These are phyloP conservation scores for Ensete glaucum DNA, from an alignment of 176 grass and related monocot genomes.

Conservation along the genomic window DNA sequence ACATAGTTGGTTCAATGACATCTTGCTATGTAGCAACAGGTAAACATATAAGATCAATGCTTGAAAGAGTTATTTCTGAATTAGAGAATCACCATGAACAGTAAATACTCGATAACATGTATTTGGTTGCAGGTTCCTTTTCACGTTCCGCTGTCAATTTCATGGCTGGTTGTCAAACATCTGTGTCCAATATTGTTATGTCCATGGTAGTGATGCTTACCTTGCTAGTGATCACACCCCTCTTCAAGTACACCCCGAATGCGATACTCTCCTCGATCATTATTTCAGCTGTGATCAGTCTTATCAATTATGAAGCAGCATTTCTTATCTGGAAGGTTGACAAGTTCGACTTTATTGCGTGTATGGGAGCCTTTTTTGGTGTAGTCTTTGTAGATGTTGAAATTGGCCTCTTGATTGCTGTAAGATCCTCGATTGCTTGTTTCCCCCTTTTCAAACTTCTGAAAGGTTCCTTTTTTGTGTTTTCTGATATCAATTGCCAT, in stretches of 20 bases:
- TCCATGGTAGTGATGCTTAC: slow-evolving; percentile 76
- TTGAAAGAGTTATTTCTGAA: not conserved
- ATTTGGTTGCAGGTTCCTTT: slow-evolving; percentile 62
- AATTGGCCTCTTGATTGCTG: slow-evolving; percentile 84
- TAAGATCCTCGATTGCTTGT: slow-evolving; percentile 32
- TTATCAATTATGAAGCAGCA: slow-evolving; percentile 75
- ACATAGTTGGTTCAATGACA: slow-evolving; percentile 79
- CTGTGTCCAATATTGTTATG: slow-evolving; percentile 86
- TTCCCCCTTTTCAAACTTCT: not conserved
- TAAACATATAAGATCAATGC: not conserved
- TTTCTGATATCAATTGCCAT: not conserved
- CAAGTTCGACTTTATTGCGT: slow-evolving; percentile 90
- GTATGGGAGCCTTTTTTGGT: slow-evolving; percentile 92
- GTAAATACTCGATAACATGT: slow-evolving; percentile 11
- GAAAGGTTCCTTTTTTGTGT: not conserved
- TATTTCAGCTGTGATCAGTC: slow-evolving; percentile 67
- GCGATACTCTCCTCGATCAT: slow-evolving; percentile 79
- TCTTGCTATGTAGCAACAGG: slow-evolving; percentile 93
- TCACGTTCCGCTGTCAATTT: slow-evolving; percentile 93
- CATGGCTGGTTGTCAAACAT: slow-evolving; percentile 83
- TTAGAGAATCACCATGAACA: not conserved
- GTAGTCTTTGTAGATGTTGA: slow-evolving; percentile 77
- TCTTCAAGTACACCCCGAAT: slow-evolving; percentile 95
- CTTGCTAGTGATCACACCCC: slow-evolving; percentile 74
- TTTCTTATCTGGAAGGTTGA: slow-evolving; percentile 94